phyloP scores from a whole-genome alignment of 2,329 filamentous ascomycete genomes.

The Davidsoniella neocaledoniae region DNA sequence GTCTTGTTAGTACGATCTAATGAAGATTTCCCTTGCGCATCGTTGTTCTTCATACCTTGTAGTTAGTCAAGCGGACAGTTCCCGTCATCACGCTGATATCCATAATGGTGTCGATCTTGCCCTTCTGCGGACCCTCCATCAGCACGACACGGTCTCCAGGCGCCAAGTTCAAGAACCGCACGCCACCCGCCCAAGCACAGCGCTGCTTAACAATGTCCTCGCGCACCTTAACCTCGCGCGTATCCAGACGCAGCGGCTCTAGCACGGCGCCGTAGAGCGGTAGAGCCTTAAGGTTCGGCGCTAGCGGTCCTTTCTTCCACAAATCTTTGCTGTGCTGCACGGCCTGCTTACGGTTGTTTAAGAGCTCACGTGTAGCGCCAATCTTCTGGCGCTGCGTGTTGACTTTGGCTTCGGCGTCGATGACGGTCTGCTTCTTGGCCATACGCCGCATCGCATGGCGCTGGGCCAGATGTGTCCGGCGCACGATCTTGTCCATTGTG shows the following conservation, averaged over 20 bases:
- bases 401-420: slow-evolving; percentile 18
- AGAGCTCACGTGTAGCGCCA: slow-evolving; percentile 16
- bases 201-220: slow-evolving; percentile 25
- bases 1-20: too few relatives aligned
- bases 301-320: slow-evolving; percentile 61
- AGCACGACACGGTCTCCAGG: slow-evolving; percentile 68
- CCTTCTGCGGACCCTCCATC: slow-evolving; percentile 59
- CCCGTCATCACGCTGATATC: slow-evolving; percentile 37
- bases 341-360: slow-evolving; percentile 15
- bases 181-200: slow-evolving; percentile 38
- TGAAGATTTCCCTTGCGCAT: too few relatives aligned
- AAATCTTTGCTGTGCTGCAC: slow-evolving; percentile 38
- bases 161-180: slow-evolving; percentile 43
- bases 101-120: slow-evolving; percentile 62
- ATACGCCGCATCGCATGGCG: slow-evolving; percentile 38
- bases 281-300: slow-evolving; percentile 58
- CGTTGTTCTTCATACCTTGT: slow-evolving; percentile 35
- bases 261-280: slow-evolving; percentile 40
- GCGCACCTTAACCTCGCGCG: slow-evolving; percentile 18
- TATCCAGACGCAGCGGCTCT: slow-evolving; percentile 11
- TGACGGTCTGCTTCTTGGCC: slow-evolving; percentile 23
- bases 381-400: slow-evolving; percentile 18
- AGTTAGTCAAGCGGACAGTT: slow-evolving; percentile 41
- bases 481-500: slow-evolving; percentile 55
- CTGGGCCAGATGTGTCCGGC: slow-evolving; percentile 48